Base-by-base conservation (phyloP, 1,284 basidiomycete species). In the Mycosarcoma mackinlayi region DNA sequence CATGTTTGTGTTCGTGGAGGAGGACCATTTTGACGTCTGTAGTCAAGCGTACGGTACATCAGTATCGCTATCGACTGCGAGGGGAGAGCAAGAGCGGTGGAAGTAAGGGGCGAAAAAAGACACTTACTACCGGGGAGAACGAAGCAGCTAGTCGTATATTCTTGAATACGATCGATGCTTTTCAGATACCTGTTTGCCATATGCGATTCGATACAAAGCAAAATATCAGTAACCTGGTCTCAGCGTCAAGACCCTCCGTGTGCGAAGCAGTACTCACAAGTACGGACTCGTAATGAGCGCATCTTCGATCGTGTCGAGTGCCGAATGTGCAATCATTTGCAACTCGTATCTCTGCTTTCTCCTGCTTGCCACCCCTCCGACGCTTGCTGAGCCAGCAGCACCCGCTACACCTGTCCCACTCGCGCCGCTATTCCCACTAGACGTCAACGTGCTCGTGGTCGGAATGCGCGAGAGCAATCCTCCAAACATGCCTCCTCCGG, bases 261-360 rank as follows among this genome's bases (percentile, higher is more conserved):
- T n/a, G n/a, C n/a, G n/a, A n/a, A n/a, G n/a, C n/a, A n/a, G n/a
- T 28, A 65, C 77, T 63, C 59, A 80, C 72, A 80, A 53, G 30
- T 73, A 66, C 1, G 62, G 58, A 39, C 69, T 69, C 6, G 69
- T 52, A 40, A 74, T 73, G 31, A 74, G 64, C 10, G 65, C 63
- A 45, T 82, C 80, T 42, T 82, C 79, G 8, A 82, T 71, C 6
- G 73, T 71, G 31, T 82, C 80, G n/a, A 82, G 39, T 1, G 74
- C 60, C 11, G 73, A 74, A 47, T 80, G 79, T 3, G 80, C 80
- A n/a, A 82, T 79, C 75, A 81, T 80, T 59, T 82, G 80, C 14
- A 82, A 54, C 33, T 75, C 79, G 37, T 73, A 60, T 7, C 69
- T 52, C 34, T 77, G 63, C 23, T 68, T 68, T 13, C 52, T 25